phyloP scores from a whole-genome alignment of 208 protist species.

The Porcisia hertigi region DNA sequence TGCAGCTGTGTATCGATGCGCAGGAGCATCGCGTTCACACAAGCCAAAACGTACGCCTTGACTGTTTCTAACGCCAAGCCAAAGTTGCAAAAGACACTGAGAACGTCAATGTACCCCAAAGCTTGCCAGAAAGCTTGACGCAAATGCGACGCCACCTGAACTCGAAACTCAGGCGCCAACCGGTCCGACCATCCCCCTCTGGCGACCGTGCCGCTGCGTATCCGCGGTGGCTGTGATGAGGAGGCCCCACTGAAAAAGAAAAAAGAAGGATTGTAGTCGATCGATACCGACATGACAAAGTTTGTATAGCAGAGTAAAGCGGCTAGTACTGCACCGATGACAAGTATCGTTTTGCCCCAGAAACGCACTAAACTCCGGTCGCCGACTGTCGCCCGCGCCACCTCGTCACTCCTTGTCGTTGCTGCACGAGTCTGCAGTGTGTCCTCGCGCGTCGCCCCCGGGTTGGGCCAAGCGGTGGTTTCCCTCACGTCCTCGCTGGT shows the following conservation, averaged over 20 bases:
- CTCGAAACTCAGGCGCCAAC: constrained; percentile 30
- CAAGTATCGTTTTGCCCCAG: constrained; percentile 4
- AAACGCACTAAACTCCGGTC: background rate
- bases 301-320: constrained; percentile 29
- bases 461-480: background rate
- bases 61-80: background rate
- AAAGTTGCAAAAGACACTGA: background rate
- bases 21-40: constrained; percentile 4
- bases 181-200: constrained; percentile 20
- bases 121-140: constrained; percentile 9
- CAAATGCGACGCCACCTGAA: constrained; percentile 33
- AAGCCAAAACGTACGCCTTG: background rate
- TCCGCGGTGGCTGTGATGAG: background rate
- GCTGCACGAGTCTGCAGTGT: background rate
- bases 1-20: constrained; percentile 9
- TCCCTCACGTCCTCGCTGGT: background rate
- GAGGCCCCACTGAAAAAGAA: constrained; percentile 14
- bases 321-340: constrained; percentile 19
- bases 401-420: background rate
- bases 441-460: background rate
- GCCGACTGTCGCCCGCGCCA: background rate
- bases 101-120: background rate
- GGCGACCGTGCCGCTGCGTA: background rate
- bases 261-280: constrained; percentile 31
- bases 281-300: constrained; percentile 24